These are phyloP conservation scores for Cercophora samala DNA, from an alignment of 495 filamentous ascomycete genomes.

Conservation along the genomic window DNA sequence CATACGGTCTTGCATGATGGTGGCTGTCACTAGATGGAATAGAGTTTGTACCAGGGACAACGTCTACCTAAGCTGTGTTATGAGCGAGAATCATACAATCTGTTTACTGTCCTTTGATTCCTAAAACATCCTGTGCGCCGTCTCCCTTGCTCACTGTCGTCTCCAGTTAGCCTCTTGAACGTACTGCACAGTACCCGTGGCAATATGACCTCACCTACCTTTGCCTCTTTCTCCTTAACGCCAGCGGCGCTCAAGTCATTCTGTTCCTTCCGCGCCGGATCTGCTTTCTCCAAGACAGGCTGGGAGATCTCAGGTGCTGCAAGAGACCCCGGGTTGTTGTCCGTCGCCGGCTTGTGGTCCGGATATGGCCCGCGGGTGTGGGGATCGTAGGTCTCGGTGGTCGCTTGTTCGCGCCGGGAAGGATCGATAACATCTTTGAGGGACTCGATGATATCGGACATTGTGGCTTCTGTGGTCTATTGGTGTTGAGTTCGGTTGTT, in stretches of 20 bases:
- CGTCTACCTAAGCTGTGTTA: background rate
- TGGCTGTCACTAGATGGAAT: constrained; percentile 15
- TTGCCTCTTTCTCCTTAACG: background rate
- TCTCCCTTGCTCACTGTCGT: background rate
- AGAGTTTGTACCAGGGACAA: background rate
- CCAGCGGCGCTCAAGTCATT: constrained; percentile 4
- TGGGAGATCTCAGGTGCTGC: constrained; percentile 4
- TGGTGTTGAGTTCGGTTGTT: background rate
- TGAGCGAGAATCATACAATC: background rate
- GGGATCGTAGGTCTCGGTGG: constrained; percentile 25
- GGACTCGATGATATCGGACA: constrained; percentile 31
- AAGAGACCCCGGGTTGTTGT: constrained; percentile 4
- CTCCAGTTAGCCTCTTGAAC: background rate
- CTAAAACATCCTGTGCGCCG: background rate
- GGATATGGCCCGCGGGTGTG: constrained; percentile 26
- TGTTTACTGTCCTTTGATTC: background rate
- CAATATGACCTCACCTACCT: too few species aligned
- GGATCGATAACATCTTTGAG: constrained; percentile 30
- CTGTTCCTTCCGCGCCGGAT: constrained; percentile 9
- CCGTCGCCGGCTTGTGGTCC: constrained; percentile 10
- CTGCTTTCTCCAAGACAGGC: constrained; percentile 1
- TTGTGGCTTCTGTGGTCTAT: constrained; percentile 11
- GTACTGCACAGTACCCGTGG: background rate
- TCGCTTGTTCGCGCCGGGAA: constrained; percentile 27
- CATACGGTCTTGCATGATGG: constrained; percentile 27